Conservation (phyloP, 805 yeast genomes). For the Millerozyma acaciae region DNA sequence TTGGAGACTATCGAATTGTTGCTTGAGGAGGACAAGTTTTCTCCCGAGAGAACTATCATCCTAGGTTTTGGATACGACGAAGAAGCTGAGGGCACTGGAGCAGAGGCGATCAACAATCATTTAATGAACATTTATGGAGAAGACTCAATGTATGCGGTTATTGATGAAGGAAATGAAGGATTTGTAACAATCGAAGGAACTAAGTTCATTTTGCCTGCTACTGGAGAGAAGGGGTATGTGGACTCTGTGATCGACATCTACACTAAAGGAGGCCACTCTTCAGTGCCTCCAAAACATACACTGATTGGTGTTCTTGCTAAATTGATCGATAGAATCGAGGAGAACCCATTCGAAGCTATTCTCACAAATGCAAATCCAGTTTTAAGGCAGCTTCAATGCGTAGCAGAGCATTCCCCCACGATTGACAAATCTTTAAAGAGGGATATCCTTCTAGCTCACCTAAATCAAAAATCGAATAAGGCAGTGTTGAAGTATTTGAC, state of each 20-base stretch:
- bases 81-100: conserved; percentile 43
- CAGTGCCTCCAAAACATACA: conserved; percentile 48
- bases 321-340: conserved; percentile 37
- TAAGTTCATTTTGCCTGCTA: conserved; percentile 42
- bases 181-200: conserved; percentile 25
- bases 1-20: conserved; percentile 35
- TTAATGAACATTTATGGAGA: conserved; percentile 37
- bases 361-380: conserved; percentile 43
- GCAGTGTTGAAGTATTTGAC: conserved; percentile 32
- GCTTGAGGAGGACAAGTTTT: conserved; percentile 27
- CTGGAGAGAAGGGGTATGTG: conserved; percentile 48
- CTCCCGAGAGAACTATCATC: conserved; percentile 42
- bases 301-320: conserved; percentile 45
- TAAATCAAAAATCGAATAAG: conserved; percentile 33
- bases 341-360: conserved; percentile 30
- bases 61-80: conserved; percentile 52
- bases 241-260: conserved; percentile 37
- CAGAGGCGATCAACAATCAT: conserved; percentile 29
- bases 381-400: conserved; percentile 40
- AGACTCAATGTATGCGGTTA: conserved; percentile 39
- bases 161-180: conserved; percentile 40
- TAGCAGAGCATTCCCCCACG: conserved; percentile 40
- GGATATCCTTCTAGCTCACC: conserved; percentile 37
- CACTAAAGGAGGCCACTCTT: conserved; percentile 51
- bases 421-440: conserved; percentile 29